phyloP scores from a whole-genome alignment of 2,329 filamentous ascomycete species.

The Aspergillus brasiliensis region DNA sequence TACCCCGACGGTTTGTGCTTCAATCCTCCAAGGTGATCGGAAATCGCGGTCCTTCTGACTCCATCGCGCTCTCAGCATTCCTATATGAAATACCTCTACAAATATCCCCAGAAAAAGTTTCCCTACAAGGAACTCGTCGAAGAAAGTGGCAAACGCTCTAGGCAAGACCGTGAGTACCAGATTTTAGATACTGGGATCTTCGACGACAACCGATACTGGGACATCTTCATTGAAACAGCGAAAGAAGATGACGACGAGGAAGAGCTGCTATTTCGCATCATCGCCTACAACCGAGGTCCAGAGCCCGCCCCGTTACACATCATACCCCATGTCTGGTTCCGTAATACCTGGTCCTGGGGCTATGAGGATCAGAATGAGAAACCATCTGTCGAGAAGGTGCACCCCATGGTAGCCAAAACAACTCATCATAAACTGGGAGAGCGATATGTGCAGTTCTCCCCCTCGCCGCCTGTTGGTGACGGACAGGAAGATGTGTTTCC shows the following conservation, averaged over 20 bases:
- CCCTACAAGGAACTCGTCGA: constrained; percentile 86
- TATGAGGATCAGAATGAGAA: constrained; percentile 74
- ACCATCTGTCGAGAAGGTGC: constrained; percentile 70
- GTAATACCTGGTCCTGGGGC: constrained; percentile 97
- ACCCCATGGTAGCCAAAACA: constrained; percentile 71
- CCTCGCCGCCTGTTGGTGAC: constrained; percentile 80
- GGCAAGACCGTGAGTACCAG: constrained; percentile 84
- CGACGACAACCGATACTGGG: constrained; percentile 89
- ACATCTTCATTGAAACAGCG: constrained; percentile 94
- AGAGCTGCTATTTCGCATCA: constrained; percentile 89
- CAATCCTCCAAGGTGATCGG: not conserved
- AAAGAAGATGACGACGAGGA: constrained; percentile 93
- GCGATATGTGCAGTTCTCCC: constrained; percentile 80
- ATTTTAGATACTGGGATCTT: constrained; percentile 87
- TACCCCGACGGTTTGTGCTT: constrained; percentile 65
- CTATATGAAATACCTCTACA: constrained; percentile 99
- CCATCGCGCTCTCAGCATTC: constrained; percentile 66
- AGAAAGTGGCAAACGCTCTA: constrained; percentile 77
- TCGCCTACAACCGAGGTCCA: constrained; percentile 91
- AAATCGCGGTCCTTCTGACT: constrained; percentile 8
- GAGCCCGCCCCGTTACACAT: constrained; percentile 91
- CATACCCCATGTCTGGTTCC: constrained; percentile 92
- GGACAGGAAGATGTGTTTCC: constrained; percentile 83
- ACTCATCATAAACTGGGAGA: constrained; percentile 79
- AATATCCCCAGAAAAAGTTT: constrained; percentile 89